A percentile compares a stretch with the other conserved stretches of the same genome.
Conservation (phyloP, 2,329 filamentous ascomycete species). For the Paecilomyces niveus region DNA sequence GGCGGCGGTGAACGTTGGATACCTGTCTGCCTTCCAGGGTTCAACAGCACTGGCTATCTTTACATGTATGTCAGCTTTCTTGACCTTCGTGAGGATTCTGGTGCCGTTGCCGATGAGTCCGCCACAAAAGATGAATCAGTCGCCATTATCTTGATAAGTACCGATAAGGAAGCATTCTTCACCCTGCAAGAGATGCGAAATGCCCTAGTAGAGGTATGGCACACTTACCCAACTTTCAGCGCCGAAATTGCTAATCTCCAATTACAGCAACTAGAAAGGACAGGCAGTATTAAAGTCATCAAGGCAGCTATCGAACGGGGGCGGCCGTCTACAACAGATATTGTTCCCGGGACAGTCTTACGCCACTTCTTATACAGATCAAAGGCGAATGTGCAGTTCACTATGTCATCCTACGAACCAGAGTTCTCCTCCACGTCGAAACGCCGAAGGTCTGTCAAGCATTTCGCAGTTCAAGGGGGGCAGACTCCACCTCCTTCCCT, state of each 20-base stretch:
- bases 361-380: conserved; percentile 97
- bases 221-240: conserved; percentile 17
- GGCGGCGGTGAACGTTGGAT: conserved; percentile 98
- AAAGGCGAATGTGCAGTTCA: conserved; percentile 88
- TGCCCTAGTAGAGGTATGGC: conserved; percentile 48
- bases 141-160: conserved; percentile 87
- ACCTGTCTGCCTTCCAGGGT: conserved; percentile 87
- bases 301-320: conserved; percentile 62
- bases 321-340: conserved; percentile 63
- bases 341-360: conserved; percentile 72
- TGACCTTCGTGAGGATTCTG: conserved; percentile 49
- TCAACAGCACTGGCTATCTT: conserved; percentile 92
- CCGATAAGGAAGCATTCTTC: conserved; percentile 90
- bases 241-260: conserved; percentile 4
- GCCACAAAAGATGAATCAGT: conserved; percentile 58
- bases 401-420: conserved; percentile 74
- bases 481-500: too few species aligned
- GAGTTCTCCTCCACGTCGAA: conserved; percentile 56
- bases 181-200: conserved; percentile 68
- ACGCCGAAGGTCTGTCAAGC: conserved; percentile 50
- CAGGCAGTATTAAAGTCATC: conserved; percentile 68
- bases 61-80: conserved; percentile 99
- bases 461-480: background rate
- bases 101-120: conserved; percentile 34
- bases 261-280: conserved; percentile 62